A percentile compares a stretch with the other conserved stretches of the same genome.
Conservation (phyloP, 345 rosid species). For the Populus pruinosa region DNA sequence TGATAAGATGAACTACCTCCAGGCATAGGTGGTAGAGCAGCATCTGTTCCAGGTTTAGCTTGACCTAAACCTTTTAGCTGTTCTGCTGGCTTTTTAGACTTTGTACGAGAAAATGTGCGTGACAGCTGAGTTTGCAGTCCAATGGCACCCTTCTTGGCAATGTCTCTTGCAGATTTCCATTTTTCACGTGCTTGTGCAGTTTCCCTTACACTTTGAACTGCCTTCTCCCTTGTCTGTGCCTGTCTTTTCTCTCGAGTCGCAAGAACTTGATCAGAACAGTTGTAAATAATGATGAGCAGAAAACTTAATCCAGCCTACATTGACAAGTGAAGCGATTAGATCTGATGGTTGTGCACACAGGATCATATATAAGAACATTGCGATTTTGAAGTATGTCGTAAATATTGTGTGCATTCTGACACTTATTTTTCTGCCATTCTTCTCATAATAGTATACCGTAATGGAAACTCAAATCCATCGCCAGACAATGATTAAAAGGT, state of each 20-base stretch:
- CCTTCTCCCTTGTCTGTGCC: slow-evolving; percentile 84
- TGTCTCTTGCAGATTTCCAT: slow-evolving; percentile 90
- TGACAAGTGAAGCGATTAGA: slow-evolving; percentile 22
- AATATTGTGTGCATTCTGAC: background rate
- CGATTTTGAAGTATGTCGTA: background rate
- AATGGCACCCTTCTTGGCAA: slow-evolving; percentile 73
- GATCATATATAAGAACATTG: background rate
- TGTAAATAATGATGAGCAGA: slow-evolving; percentile 74
- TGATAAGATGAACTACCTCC: slow-evolving; percentile 21
- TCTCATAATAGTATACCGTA: background rate
- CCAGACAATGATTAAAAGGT: slow-evolving; percentile 2
- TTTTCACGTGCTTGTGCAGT: slow-evolving; percentile 66
- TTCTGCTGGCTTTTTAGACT: slow-evolving; percentile 52
- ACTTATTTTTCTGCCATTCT: too few species aligned
- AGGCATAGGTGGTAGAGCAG: slow-evolving; percentile 50
- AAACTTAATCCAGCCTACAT: slow-evolving; percentile 73
- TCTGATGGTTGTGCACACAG: background rate
- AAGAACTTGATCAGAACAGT: slow-evolving; percentile 96
- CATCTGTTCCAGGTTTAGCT: slow-evolving; percentile 63
- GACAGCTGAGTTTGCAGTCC: slow-evolving; percentile 71
- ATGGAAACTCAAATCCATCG: slow-evolving; percentile 1
- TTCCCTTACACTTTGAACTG: slow-evolving; percentile 82
- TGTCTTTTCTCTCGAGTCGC: slow-evolving; percentile 82
- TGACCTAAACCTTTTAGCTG: slow-evolving; percentile 43
- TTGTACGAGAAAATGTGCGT: slow-evolving; percentile 74